phyloP scores from a whole-genome alignment of 2,329 filamentous ascomycete genomes.

The Aspergillus glaucus region DNA sequence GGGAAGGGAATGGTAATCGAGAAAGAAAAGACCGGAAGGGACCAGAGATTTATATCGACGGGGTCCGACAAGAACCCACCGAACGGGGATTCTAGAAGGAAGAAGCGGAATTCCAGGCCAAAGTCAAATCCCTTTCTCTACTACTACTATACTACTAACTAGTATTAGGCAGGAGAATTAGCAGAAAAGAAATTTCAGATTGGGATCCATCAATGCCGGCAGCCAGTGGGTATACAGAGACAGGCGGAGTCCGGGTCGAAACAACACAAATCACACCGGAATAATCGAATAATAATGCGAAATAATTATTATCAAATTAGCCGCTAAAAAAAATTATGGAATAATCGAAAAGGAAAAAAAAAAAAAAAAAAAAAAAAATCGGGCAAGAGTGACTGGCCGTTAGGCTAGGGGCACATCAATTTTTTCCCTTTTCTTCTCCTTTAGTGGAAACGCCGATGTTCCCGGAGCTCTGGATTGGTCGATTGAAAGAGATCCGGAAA shows the following conservation, averaged over 20 bases:
- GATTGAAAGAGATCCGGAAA: background rate
- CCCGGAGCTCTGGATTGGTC: background rate
- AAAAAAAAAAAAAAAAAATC: background rate
- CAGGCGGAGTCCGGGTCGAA: background rate
- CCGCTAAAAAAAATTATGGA: background rate
- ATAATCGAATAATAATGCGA: background rate
- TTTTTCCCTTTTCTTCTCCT: background rate
- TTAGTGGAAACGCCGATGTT: background rate
- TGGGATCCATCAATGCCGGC: too few species aligned
- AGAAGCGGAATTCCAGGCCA: background rate
- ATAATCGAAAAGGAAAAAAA: background rate
- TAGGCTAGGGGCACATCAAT: background rate
- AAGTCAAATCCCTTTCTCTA: background rate
- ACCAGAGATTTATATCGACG: background rate
- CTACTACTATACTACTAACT: background rate
- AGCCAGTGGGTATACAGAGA: background rate
- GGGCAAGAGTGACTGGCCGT: background rate
- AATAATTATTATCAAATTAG: background rate
- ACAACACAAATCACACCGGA: background rate
- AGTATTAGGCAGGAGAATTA: background rate
- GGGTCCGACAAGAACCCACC: background rate
- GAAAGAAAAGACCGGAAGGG: background rate
- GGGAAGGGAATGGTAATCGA: background rate
- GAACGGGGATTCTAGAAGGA: background rate
- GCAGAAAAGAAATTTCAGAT: too few species aligned